These are phyloP conservation scores for Asterochloris erici DNA, from an alignment of 139 green algal genomes.

Conservation along the genomic window DNA sequence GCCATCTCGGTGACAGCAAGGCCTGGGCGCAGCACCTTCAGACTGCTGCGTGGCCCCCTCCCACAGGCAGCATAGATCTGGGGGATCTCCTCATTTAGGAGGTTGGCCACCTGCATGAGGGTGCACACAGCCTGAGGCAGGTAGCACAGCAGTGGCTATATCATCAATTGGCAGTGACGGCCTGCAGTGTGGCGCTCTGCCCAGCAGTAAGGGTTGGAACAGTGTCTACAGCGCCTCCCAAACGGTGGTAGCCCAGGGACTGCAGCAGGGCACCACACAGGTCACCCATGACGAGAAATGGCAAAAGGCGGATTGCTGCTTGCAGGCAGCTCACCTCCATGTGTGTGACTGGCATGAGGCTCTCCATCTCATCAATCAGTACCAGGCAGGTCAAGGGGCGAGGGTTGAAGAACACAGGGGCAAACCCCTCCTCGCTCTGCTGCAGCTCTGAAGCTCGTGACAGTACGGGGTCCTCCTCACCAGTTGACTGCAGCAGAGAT, in stretches of 20 bases:
- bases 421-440: conserved; percentile 86
- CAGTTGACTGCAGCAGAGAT: conserved; percentile 64
- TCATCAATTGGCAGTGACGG: no score
- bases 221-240: background rate
- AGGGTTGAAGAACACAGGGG: conserved; percentile 91
- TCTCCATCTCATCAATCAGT: conserved; percentile 86
- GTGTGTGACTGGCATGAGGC: conserved; percentile 85
- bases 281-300: background rate
- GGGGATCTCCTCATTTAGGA: conserved; percentile 71
- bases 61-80: conserved; percentile 92
- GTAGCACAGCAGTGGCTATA: background rate
- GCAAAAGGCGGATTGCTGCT: background rate
- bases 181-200: background rate
- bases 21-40: conserved; percentile 89
- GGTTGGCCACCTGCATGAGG: conserved; percentile 67
- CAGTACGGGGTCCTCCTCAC: conserved; percentile 92
- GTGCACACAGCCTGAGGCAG: background rate
- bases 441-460: conserved; percentile 54
- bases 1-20: conserved; percentile 92
- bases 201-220: background rate
- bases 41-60: conserved; percentile 68
- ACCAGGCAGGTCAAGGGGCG: conserved; percentile 85
- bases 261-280: background rate
- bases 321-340: conserved; percentile 64
- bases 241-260: no score